Conservation (phyloP, 345 rosid species). For the Aquilaria yunnanensis region DNA sequence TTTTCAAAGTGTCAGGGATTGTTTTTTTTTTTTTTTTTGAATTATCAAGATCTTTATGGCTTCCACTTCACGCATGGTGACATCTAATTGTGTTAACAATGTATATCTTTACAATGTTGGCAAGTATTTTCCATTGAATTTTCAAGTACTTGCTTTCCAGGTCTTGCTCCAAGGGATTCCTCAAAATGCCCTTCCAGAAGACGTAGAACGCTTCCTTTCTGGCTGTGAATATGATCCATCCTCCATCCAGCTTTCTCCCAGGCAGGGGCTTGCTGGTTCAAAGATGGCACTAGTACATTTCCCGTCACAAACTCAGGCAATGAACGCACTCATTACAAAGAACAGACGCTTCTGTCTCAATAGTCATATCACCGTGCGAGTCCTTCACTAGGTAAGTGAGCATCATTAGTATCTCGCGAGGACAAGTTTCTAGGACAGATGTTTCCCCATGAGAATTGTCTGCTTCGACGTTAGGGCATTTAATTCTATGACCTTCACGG, state of each 20-base stretch:
- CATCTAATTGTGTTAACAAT: background rate
- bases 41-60: background rate
- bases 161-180: conserved; percentile 61
- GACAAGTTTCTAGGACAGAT: no score
- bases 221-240: conserved; percentile 57
- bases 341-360: conserved; percentile 62
- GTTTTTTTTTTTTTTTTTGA: background rate
- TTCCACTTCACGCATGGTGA: no score
- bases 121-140: background rate
- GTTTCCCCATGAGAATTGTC: no score
- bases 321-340: conserved; percentile 54
- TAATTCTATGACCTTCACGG: no score
- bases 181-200: conserved; percentile 36
- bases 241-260: conserved; percentile 27
- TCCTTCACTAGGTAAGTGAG: conserved; percentile 38
- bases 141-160: conserved; percentile 24
- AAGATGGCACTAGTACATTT: conserved; percentile 43
- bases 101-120: background rate
- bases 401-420: no score
- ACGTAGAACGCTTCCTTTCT: conserved; percentile 64
- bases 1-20: background rate
- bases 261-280: conserved; percentile 25
- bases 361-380: conserved; percentile 48
- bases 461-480: no score
- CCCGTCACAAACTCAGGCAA: conserved; percentile 48